Evolutionary conservation across 306 rosid species (phyloP), one percentile per base, ranked within the genome.

Genomic region (Amphicarpaea edgeworthii): DNA sequence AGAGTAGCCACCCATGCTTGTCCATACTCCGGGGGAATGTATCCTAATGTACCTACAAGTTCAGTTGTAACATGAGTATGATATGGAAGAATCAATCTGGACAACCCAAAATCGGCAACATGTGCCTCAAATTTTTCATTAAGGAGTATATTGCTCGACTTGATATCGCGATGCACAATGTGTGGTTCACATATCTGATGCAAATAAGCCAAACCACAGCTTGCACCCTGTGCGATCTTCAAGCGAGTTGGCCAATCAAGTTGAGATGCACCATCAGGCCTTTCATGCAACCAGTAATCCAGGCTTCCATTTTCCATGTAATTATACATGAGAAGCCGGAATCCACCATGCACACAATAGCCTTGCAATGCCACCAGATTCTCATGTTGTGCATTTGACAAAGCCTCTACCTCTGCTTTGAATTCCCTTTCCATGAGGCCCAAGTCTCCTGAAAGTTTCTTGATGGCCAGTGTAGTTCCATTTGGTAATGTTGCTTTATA

Each of bases 1-100:
- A 94, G 90, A 72, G 98, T 91, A 57, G 98, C 98, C 70, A 91
- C 96, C 98, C 96, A 94, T 61, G 98, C 93, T 79, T 90, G 97
- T 74, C 98, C 97, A 53, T 93, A 93, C 78, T 93, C 97, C 0
- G 98, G 98, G 28, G 98, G 98, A 81, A 93, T 93, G 83, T 93
- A 93, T 64, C 98, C 98, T 37, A 93, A 85, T 75, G 98, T 93
- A 49, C 98, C 98, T 32, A 93, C 98, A 74, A 93, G 98, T 86
- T 93, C 98, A 0, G 98, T 93, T 70, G 98, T 88, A 64, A 93
- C 98, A 88, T 93, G 98, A 70, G 98, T 93, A 12, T 91, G 88
- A 73, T 93, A 93, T 4, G 98, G 98, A 82, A 88, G 87, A 76
- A 94, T 91, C 88, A 90, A 78, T n/a, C 97, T 82, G 3, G 98